A percentile compares a stretch with the other conserved stretches of the same genome.
These are phyloP conservation scores for Jackrogersella multiformis DNA, from an alignment of 495 filamentous ascomycete genomes.

Conservation along the genomic window DNA sequence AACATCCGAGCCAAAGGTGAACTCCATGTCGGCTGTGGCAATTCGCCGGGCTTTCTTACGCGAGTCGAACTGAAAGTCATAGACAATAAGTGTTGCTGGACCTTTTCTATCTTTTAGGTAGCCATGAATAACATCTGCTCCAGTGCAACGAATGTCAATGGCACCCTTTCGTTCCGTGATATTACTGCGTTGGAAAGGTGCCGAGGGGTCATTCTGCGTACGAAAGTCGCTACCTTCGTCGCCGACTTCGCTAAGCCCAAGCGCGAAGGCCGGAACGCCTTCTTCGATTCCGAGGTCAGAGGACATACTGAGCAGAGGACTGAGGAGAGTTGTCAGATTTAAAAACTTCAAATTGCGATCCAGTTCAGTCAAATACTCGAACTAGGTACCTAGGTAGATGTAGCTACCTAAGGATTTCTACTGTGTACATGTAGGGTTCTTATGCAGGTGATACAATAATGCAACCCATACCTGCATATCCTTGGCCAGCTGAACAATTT, in stretches of 20 bases:
- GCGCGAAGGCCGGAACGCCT: neutral
- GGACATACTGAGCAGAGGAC: neutral
- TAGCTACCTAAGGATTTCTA: too few species aligned
- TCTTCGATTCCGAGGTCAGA: neutral
- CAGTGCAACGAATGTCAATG: constrained; percentile 32
- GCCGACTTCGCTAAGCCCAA: neutral
- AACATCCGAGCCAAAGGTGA: constrained; percentile 15
- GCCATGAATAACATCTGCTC: constrained; percentile 35
- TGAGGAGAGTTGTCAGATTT: too few species aligned
- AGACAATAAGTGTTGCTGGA: constrained; percentile 30
- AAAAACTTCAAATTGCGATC: too few species aligned
- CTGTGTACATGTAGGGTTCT: too few species aligned
- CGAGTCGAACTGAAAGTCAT: constrained; percentile 36
- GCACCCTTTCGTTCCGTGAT: constrained; percentile 37
- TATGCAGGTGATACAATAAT: neutral
- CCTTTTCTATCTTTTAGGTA: constrained; percentile 3
- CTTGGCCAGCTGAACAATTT: neutral
- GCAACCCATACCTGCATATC: too few species aligned
- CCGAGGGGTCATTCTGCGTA: constrained; percentile 37
- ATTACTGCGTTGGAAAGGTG: constrained; percentile 30
- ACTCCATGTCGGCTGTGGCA: constrained; percentile 18
- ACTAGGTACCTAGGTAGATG: too few species aligned
- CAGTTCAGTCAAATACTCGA: too few species aligned
- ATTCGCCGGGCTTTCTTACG: constrained; percentile 32
- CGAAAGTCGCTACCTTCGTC: constrained; percentile 26